Conservation (phyloP, 768 basidiomycete genomes). For the Xerocomus potaroensis region DNA sequence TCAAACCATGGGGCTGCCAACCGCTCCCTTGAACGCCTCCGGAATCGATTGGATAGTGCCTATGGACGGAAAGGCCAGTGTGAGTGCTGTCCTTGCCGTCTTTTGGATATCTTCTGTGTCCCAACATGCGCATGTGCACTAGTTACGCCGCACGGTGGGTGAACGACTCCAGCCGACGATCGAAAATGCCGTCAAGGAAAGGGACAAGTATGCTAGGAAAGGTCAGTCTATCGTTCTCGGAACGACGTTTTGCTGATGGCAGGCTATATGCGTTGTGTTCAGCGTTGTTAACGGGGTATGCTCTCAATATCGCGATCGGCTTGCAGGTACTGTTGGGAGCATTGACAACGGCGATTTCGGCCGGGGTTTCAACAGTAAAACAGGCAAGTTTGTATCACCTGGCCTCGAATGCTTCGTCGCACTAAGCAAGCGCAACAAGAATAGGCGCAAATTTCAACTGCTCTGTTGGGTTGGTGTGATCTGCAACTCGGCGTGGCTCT, state of each 20-base stretch:
- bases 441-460: constrained; percentile 37
- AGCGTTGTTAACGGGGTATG: constrained; percentile 32
- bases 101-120: neutral
- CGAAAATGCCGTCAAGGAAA: constrained; percentile 41
- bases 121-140: neutral
- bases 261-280: neutral
- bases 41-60: constrained; percentile 28
- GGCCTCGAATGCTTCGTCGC: too few species aligned
- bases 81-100: constrained; percentile 5
- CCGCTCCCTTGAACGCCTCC: neutral
- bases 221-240: constrained; percentile 27
- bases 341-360: constrained; percentile 62
- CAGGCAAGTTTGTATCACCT: constrained; percentile 32
- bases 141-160: constrained; percentile 38
- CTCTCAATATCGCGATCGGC: constrained; percentile 49
- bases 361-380: constrained; percentile 37
- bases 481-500: neutral
- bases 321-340: constrained; percentile 63
- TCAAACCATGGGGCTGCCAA: neutral
- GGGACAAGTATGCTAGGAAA: constrained; percentile 42
- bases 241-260: constrained; percentile 1
- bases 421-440: neutral
- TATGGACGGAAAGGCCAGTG: constrained; percentile 15
- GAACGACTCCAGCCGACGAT: constrained; percentile 57
- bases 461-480: constrained; percentile 35